These are phyloP conservation scores for Echinosophora koreensis DNA, from an alignment of 306 rosid species.

Conservation along the genomic window DNA sequence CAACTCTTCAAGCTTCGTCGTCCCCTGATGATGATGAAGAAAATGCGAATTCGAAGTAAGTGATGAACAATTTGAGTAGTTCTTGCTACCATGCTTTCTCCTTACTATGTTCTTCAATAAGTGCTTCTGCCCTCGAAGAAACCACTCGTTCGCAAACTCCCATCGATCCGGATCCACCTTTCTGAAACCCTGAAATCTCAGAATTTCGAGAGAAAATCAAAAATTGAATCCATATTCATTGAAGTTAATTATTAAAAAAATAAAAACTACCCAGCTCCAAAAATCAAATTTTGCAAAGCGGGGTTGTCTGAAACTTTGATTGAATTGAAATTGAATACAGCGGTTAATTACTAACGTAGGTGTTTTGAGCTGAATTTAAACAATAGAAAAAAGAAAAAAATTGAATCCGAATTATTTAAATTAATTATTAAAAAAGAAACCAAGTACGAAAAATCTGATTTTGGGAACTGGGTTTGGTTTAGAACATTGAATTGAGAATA, in stretches of 20 bases:
- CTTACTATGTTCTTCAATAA: slow-evolving; percentile 69
- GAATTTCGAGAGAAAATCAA: neutral
- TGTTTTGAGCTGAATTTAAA: no score
- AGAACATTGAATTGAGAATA: neutral
- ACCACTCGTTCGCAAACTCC: slow-evolving; percentile 98
- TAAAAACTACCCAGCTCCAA: neutral
- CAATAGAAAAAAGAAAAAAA: neutral
- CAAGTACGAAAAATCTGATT: slow-evolving; percentile 12
- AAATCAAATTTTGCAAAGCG: slow-evolving; percentile 15
- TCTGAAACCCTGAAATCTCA: slow-evolving; percentile 67
- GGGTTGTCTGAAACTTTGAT: no score
- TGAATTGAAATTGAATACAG: neutral
- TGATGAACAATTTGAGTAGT: neutral
- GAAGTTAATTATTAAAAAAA: neutral
- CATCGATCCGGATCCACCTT: slow-evolving; percentile 94
- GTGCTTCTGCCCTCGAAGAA: slow-evolving; percentile 82
- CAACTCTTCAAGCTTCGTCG: slow-evolving; percentile 37
- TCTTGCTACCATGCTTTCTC: slow-evolving; percentile 50
- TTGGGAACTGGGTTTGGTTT: slow-evolving; percentile 14
- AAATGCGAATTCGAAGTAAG: neutral
- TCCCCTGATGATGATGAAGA: neutral
- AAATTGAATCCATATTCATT: neutral
- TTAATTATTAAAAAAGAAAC: neutral
- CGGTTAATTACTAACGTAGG: no score
- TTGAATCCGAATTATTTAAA: neutral